Evolutionary conservation across 768 basidiomycete species (phyloP), one percentile per base, ranked within the genome.

Genomic region (Phlebiopsis flavidoalba): DNA sequence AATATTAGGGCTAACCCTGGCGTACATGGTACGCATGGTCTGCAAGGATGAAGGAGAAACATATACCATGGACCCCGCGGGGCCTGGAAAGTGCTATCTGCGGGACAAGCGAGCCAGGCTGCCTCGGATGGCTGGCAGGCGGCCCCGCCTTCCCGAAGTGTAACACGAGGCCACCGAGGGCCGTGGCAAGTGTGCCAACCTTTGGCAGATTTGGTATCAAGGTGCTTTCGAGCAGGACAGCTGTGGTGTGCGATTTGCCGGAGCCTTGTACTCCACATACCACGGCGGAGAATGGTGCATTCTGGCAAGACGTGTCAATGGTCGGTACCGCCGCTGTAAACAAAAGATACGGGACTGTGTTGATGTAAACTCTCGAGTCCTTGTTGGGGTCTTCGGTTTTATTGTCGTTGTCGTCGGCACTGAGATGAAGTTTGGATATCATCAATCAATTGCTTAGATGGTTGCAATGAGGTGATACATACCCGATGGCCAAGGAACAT

Each of bases 251-350:
- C 0, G 87, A 89, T 66, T 91, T 90, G 8, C 88, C 88, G 0
- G 88, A 85, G 0, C 89, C 87, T 74, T 90, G 89, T 0, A 89
- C 88, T 0, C 88, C 88, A 56, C 88, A 91, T 2, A 90, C 80
- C n/a, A 90, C 66, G 0, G 88, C 85, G 0, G 89, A 89, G 65
- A 89, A 86, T 0, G 88, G 89, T 0, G 88, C 78, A 66, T 89
- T 90, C 88, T 89, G 60, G 10, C 36, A 26, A 46, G n/a, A 8
- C 10, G 49, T 26, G 12, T 46, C 53, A 62, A 17, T 1, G 6
- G 14, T 15, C 22, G 31, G 15, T 31, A 6, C 26, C 26, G 6
- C 26, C 26, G 6, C 26, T 2, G 19, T 12, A 11, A 37, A 49
- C 57, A 35, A 58, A 43, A 15, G 10, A 48, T 19, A 53, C 75